Conservation (phyloP, 805 yeast genomes). For the Cyberlindnera subsufficiens region DNA sequence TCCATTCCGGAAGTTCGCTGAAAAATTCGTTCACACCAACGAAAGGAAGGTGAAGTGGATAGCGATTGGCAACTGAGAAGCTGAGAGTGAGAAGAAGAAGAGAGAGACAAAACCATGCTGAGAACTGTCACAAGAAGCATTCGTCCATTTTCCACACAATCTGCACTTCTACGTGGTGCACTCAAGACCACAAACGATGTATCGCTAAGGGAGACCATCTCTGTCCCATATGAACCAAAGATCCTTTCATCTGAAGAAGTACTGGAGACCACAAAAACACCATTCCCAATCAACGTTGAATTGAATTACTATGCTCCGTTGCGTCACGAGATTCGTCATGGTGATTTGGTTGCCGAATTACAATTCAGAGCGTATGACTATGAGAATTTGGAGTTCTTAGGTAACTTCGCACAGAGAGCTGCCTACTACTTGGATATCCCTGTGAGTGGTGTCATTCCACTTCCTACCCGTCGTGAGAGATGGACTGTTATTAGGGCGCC, state of each 20-base stretch:
- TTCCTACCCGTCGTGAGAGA: slow-evolving; percentile 68
- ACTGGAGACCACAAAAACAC: slow-evolving; percentile 35
- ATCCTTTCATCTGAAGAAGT: slow-evolving; percentile 29
- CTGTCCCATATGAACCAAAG: slow-evolving; percentile 31
- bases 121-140: slow-evolving; percentile 3
- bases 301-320: slow-evolving; percentile 78
- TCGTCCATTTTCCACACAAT: slow-evolving; percentile 7
- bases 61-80: too few relatives aligned
- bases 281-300: slow-evolving; percentile 81
- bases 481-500: slow-evolving; percentile 95
- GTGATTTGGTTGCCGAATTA: slow-evolving; percentile 73
- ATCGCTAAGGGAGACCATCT: slow-evolving; percentile 3
- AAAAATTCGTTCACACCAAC: slow-evolving; percentile 1
- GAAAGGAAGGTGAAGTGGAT: too few relatives aligned
- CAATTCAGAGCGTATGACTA: slow-evolving; percentile 67
- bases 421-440: slow-evolving; percentile 91
- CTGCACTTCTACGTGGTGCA: slow-evolving; percentile 8
- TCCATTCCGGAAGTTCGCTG: background rate
- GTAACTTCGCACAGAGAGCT: slow-evolving; percentile 84
- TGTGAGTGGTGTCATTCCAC: slow-evolving; percentile 62
- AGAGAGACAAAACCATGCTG: slow-evolving; percentile 3
- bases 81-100: background rate
- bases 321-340: slow-evolving; percentile 58
- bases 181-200: slow-evolving; percentile 8
- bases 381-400: slow-evolving; percentile 64